Percentiles rank a stretch among this genome's conserved stretches.
Evolutionary conservation across 1,139 yeast genomes (phyloP).

Genomic region (Saccharomycopsis hybrid): DNA sequence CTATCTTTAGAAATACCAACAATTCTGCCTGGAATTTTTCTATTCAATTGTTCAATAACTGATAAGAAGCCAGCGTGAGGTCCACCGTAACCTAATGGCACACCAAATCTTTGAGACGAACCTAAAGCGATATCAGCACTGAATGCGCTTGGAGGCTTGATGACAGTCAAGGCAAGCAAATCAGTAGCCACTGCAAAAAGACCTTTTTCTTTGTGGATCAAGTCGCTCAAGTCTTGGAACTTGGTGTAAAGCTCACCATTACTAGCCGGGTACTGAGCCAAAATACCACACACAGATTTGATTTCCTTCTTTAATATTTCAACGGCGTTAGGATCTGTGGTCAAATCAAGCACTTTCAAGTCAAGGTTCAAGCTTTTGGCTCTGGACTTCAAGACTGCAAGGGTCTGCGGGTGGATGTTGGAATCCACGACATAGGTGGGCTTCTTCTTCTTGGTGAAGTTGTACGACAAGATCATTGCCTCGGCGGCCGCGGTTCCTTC

Average conservation of each 20-base stretch:
- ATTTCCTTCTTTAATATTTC: constrained; percentile 33
- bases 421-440: constrained; percentile 64
- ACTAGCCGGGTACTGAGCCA: constrained; percentile 88
- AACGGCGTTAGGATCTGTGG: constrained; percentile 41
- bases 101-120: constrained; percentile 92
- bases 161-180: constrained; percentile 75
- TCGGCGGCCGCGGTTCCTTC: constrained; percentile 99
- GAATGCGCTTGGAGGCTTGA: constrained; percentile 77
- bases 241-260: constrained; percentile 61
- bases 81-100: constrained; percentile 96
- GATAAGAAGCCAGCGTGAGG: constrained; percentile 99
- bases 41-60: constrained; percentile 68
- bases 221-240: constrained; percentile 50
- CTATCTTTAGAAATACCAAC: constrained; percentile 93
- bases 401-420: constrained; percentile 79
- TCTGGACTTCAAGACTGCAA: constrained; percentile 70
- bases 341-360: constrained; percentile 51
- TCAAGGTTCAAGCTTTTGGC: constrained; percentile 71
- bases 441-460: constrained; percentile 62
- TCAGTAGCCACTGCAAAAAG: constrained; percentile 87
- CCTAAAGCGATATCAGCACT: constrained; percentile 95
- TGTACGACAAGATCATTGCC: constrained; percentile 84
- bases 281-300: constrained; percentile 63
- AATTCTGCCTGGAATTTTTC: constrained; percentile 95
- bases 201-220: constrained; percentile 67